A percentile compares a stretch with the other conserved stretches of the same genome.
Evolutionary conservation across 1,284 basidiomycete genomes (phyloP).

Genomic region (Lentinus polychrous): DNA sequence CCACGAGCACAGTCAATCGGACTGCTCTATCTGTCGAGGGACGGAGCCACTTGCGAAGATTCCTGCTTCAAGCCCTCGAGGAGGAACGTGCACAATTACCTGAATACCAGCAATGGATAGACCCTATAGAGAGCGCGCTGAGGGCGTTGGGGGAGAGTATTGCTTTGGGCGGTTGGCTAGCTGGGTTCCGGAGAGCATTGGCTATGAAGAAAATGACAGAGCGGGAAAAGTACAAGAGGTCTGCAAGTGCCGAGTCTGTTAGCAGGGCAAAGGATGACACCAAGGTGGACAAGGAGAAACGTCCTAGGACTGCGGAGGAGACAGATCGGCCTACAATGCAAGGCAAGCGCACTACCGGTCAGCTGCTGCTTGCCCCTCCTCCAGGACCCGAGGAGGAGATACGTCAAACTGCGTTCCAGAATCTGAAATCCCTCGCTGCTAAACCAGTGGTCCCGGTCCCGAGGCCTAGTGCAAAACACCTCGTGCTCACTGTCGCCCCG

Average conservation of each 20-base stretch:
- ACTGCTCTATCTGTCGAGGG: slow-evolving; percentile 16
- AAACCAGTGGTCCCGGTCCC: slow-evolving; percentile 21
- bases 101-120: slow-evolving; percentile 20
- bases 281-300: slow-evolving; percentile 2
- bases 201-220: slow-evolving; percentile 9
- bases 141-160: slow-evolving; percentile 21
- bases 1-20: slow-evolving; percentile 1
- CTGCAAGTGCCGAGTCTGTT: slow-evolving; percentile 1
- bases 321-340: background rate
- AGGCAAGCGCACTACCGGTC: background rate
- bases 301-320: background rate
- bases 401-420: slow-evolving; percentile 13
- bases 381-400: slow-evolving; percentile 3
- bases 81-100: slow-evolving; percentile 15
- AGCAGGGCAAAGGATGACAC: slow-evolving; percentile 14
- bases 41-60: slow-evolving; percentile 20
- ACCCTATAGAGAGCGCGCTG: slow-evolving; percentile 17
- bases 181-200: slow-evolving; percentile 21
- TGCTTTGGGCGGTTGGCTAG: slow-evolving; percentile 22
- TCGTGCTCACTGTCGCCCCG: slow-evolving; percentile 42
- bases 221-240: slow-evolving; percentile 15
- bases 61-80: slow-evolving; percentile 18
- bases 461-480: slow-evolving; percentile 32
- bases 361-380: background rate
- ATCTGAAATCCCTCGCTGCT: slow-evolving; percentile 27